Evolutionary conservation across 768 basidiomycete species (phyloP), one percentile per base, ranked within the genome.

Genomic region (Galerina sulciceps): DNA sequence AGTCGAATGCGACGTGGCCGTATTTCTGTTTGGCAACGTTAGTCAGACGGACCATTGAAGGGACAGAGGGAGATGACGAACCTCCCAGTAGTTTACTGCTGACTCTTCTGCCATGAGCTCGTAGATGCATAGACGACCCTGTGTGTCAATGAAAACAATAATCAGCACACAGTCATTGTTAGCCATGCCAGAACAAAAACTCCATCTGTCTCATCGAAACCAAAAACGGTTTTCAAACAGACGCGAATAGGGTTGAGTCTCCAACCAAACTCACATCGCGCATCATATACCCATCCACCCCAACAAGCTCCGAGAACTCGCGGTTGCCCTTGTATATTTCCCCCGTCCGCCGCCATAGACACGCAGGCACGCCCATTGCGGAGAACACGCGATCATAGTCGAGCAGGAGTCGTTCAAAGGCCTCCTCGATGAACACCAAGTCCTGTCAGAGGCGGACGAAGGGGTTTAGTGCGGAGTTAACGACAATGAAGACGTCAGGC

Each of bases 271-370:
- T 65, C 65, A 90, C 90, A 58, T 94, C 94, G n/a, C 91, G 87
- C 75, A 96, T 82, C 84, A 91, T 89, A 59, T 86, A 86, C 38
- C 92, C 90, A 57, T 94, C 92, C 31, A 97, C 81, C 18, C 95
- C 89, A 34, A 97, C 85, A 8, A 99, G 79, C 67, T 94, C 93
- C 6, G 94, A 89, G 71, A 99, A 98, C 75, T 96, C 95, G 55
- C 93, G 85, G 70, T 99, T 99, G 43, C 91, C 96, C 73, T 99
- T 99, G 81, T 98, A 99, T 62, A 99, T 99, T 77, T 99, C 96
- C 35, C 96, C 96, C 2, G 96, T 99, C 47, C 96, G 80, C 23
- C 96, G 82, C 96, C 96, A 99, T 6, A 98, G 82, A 64, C 96
- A 99, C 0, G 95, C 95, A 0, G 96, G 96, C 3, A 99, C 94